Conservation (phyloP, 2,329 filamentous ascomycete genomes). For the Verticillium longisporum region DNA sequence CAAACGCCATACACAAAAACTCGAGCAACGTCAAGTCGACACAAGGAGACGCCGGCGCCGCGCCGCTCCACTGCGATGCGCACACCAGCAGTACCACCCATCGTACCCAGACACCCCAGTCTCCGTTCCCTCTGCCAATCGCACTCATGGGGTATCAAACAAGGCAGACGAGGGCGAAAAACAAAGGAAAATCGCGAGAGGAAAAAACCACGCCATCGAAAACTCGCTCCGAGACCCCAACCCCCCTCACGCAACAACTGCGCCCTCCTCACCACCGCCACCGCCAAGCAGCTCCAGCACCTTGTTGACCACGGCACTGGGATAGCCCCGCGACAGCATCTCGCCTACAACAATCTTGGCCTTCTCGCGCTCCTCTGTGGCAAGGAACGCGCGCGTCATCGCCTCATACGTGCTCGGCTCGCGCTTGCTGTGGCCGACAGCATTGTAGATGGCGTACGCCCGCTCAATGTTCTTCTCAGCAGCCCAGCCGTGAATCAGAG, state of each 20-base stretch:
- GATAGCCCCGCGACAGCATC: slow-evolving; percentile 87
- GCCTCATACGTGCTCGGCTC: slow-evolving; percentile 98
- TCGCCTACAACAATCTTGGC: slow-evolving; percentile 79
- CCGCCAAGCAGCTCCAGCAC: slow-evolving; percentile 81
- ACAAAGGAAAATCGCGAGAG: slow-evolving; percentile 16
- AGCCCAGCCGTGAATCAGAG: slow-evolving; percentile 94
- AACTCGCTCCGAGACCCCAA: neutral
- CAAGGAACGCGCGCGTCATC: slow-evolving; percentile 90
- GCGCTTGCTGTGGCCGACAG: slow-evolving; percentile 69
- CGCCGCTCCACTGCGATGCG: neutral
- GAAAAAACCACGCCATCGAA: slow-evolving; percentile 3
- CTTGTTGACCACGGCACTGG: slow-evolving; percentile 85
- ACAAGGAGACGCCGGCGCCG: neutral
- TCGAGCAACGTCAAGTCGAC: neutral
- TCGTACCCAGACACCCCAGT: slow-evolving; percentile 6
- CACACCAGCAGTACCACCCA: slow-evolving; percentile 5
- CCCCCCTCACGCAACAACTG: slow-evolving; percentile 10
- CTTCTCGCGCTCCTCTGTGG: slow-evolving; percentile 69
- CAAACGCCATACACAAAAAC: slow-evolving; percentile 3
- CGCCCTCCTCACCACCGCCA: slow-evolving; percentile 33
- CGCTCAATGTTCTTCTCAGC: slow-evolving; percentile 73
- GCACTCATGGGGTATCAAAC: slow-evolving; percentile 21
- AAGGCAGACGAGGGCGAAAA: slow-evolving; percentile 15
- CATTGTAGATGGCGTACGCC: slow-evolving; percentile 71
- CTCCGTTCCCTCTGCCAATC: slow-evolving; percentile 8